Conservation (phyloP, 495 filamentous ascomycete species). For the Podospora tetraspora region DNA sequence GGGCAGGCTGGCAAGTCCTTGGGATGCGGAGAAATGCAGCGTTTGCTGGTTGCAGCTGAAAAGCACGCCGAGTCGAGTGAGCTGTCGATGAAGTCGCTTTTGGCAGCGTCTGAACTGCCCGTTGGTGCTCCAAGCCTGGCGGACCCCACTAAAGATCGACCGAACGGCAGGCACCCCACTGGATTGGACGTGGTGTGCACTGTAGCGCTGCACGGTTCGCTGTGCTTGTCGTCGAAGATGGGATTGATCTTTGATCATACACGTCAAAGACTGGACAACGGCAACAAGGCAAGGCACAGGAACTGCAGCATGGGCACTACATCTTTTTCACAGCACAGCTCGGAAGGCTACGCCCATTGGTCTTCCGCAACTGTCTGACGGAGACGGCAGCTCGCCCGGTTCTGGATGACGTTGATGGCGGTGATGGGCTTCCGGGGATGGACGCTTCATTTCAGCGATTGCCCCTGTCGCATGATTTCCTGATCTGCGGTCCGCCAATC, state of each 20-base stretch:
- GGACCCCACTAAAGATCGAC: neutral
- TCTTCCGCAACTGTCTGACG: neutral
- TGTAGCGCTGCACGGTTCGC: neutral
- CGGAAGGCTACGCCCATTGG: neutral
- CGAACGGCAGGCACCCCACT: conserved; percentile 11
- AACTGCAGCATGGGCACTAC: neutral
- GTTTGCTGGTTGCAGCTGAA: conserved; percentile 2
- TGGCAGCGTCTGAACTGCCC: neutral
- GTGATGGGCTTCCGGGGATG: neutral
- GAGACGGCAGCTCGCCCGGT: neutral
- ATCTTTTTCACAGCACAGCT: neutral
- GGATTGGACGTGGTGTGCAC: conserved; percentile 3
- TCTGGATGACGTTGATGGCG: neutral
- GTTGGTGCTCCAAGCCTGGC: neutral
- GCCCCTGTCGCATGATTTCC: neutral
- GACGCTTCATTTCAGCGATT: neutral
- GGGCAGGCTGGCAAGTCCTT: neutral
- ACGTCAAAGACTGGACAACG: neutral
- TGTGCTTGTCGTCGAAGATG: conserved; percentile 2
- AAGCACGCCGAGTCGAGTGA: neutral
- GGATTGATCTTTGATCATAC: neutral
- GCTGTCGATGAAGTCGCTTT: conserved; percentile 5
- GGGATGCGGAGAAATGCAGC: conserved; percentile 13
- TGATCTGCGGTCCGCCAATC: neutral
- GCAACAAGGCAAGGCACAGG: neutral